phyloP scores from a whole-genome alignment of 2,329 filamentous ascomycete species.

The Epichloe baconii region DNA sequence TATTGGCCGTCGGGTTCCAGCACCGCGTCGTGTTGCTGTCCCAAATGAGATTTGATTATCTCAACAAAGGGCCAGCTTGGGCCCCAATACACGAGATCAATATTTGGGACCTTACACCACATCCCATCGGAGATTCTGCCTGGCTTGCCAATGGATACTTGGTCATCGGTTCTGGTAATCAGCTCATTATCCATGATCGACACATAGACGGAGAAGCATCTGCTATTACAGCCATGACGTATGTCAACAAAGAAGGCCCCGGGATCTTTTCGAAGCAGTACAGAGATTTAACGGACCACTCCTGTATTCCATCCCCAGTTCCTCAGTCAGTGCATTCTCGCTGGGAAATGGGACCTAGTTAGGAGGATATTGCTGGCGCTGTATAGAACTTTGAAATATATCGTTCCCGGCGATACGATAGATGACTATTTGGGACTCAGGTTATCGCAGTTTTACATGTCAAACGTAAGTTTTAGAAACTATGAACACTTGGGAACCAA shows the following conservation, averaged over 20 bases:
- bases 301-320: slow-evolving; percentile 86
- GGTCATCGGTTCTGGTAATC: slow-evolving; percentile 80
- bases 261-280: slow-evolving; percentile 68
- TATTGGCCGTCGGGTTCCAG: slow-evolving; percentile 86
- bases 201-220: slow-evolving; percentile 52
- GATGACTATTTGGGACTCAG: slow-evolving; percentile 60
- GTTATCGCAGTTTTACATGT: slow-evolving; percentile 2
- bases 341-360: slow-evolving; percentile 61
- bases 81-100: slow-evolving; percentile 70
- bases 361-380: slow-evolving; percentile 61
- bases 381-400: slow-evolving; percentile 67
- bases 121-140: slow-evolving; percentile 84
- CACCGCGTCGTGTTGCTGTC: slow-evolving; percentile 70
- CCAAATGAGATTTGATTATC: slow-evolving; percentile 83
- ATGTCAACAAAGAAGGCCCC: slow-evolving; percentile 39
- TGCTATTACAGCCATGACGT: slow-evolving; percentile 38
- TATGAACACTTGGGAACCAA: not conserved
- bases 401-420: slow-evolving; percentile 65
- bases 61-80: slow-evolving; percentile 84
- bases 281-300: slow-evolving; percentile 76
- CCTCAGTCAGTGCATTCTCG: slow-evolving; percentile 71
- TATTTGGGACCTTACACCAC: slow-evolving; percentile 69
- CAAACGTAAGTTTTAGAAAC: slow-evolving; percentile 1
- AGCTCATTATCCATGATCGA: slow-evolving; percentile 74
- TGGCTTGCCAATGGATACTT: slow-evolving; percentile 81